Percentiles rank a stretch among this genome's conserved stretches.
Evolutionary conservation across 257 asterid genomes (phyloP).

Genomic region (Petrea volubilis): DNA sequence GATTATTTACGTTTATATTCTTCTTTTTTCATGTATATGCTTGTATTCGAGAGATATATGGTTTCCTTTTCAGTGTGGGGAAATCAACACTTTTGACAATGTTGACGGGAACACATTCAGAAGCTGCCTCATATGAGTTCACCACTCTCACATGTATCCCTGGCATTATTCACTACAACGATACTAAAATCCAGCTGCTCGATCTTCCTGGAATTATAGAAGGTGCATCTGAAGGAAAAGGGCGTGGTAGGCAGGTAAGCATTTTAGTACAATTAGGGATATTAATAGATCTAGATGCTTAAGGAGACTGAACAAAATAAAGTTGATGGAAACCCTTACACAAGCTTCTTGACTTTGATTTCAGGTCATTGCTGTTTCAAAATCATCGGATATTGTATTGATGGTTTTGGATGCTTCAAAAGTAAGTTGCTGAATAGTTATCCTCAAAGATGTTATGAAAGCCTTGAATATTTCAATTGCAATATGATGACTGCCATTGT

Average conservation of each 20-base stretch:
- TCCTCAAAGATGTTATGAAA: background rate
- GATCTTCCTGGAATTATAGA: slow-evolving; percentile 84
- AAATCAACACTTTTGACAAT: slow-evolving; percentile 65
- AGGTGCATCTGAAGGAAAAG: slow-evolving; percentile 82
- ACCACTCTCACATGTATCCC: slow-evolving; percentile 81
- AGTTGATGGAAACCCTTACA: slow-evolving; percentile 1
- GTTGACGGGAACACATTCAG: slow-evolving; percentile 80
- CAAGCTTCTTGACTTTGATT: slow-evolving; percentile 21
- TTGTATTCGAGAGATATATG: background rate
- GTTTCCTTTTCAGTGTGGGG: slow-evolving; percentile 53
- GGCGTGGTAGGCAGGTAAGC: slow-evolving; percentile 77
- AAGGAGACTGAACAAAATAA: background rate
- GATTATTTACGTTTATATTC: background rate
- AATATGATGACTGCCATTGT: too few species aligned
- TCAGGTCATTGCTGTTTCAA: slow-evolving; percentile 71
- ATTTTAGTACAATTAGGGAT: background rate
- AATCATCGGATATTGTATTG: slow-evolving; percentile 65
- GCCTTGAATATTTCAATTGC: too few species aligned
- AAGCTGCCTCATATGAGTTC: slow-evolving; percentile 76
- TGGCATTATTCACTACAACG: slow-evolving; percentile 70
- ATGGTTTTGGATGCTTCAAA: slow-evolving; percentile 60
- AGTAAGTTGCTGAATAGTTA: slow-evolving; percentile 24
- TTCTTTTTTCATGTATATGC: background rate
- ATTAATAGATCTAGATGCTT: background rate
- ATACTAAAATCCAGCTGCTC: slow-evolving; percentile 73